Conservation (phyloP, 768 basidiomycete species). For the Russula sp. region DNA sequence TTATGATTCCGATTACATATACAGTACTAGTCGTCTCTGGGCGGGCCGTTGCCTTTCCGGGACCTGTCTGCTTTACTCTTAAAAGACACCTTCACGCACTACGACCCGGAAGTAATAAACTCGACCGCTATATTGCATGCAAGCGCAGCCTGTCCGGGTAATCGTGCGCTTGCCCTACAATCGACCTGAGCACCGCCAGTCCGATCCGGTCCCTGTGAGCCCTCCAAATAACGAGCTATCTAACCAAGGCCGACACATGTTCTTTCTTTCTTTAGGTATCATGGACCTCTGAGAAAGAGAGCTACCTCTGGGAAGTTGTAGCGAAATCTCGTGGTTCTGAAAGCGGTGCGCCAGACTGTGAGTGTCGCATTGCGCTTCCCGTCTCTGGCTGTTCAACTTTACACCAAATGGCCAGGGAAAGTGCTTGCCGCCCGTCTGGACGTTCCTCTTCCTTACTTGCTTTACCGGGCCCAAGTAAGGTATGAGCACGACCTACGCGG, state of each 20-base stretch:
- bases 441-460: slow-evolving; percentile 79
- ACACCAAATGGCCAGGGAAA: slow-evolving; percentile 56
- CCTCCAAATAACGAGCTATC: not conserved
- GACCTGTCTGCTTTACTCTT: not conserved
- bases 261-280: slow-evolving; percentile 54
- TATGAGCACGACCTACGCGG: slow-evolving; percentile 85
- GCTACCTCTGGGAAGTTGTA: slow-evolving; percentile 84
- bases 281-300: slow-evolving; percentile 83
- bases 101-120: not conserved
- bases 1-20: not conserved
- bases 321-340: slow-evolving; percentile 71
- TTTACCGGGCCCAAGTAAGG: slow-evolving; percentile 78
- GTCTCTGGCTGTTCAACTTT: not conserved
- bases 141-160: slow-evolving; percentile 43
- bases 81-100: not conserved
- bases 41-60: not conserved
- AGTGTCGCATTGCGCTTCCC: slow-evolving; percentile 35
- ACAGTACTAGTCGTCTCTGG: too few relatives aligned
- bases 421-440: slow-evolving; percentile 74
- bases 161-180: slow-evolving; percentile 78
- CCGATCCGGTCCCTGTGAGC: slow-evolving; percentile 69
- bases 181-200: slow-evolving; percentile 63
- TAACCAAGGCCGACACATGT: not conserved
- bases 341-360: slow-evolving; percentile 75
- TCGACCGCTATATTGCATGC: not conserved